Evolutionary conservation across 441 rosid species (phyloP), one percentile per base, ranked within the genome.

Genomic region (Euphorbia corollata): DNA sequence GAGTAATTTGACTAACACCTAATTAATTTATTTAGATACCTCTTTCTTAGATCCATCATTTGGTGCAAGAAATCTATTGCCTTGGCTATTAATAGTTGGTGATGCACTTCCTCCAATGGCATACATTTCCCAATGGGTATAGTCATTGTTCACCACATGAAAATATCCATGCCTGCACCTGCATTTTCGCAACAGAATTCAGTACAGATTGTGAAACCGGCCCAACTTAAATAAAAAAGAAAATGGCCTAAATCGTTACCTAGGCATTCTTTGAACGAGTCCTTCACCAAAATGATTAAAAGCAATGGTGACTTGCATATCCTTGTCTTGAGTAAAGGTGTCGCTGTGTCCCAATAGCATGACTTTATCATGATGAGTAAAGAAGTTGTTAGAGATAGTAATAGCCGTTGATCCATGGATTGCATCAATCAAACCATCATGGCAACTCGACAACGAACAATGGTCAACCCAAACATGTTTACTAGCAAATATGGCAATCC

Each of bases 121-220:
- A 63, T 92, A 92, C 98, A 92, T 92, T 72, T 88, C 96, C 98
- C 98, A 92, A 71, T 92, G 97, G 58, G 98, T 92, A 69, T 92
- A 92, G 81, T 92, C 98, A 67, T 92, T 92, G 89, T 92, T 92
- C 78, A 90, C 95, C 41, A 92, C 97, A 70, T 92, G 97, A 76
- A 92, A 90, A 50, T 89, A 92, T 4, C 98, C 98, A 61, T 88
- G 96, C 74, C 98, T 86, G 53, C 98, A 92, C 80, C 97, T 90
- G 82, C 73, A 78, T 45, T 8, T 32, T 61, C n/a, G 3, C 5
- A 19, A 15, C 34, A 10, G 18, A 36, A 48, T 48, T 16, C 6
- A 48, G 7, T 4, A 0, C 9, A 15, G 53, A 34, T 2, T 13
- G 2, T n/a, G 13, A 16, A 45, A 11, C 8, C 11, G 50, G n/a